These are phyloP conservation scores for Chaetothyriales sp. DNA, from an alignment of 2,329 filamentous ascomycete genomes.

Conservation along the genomic window DNA sequence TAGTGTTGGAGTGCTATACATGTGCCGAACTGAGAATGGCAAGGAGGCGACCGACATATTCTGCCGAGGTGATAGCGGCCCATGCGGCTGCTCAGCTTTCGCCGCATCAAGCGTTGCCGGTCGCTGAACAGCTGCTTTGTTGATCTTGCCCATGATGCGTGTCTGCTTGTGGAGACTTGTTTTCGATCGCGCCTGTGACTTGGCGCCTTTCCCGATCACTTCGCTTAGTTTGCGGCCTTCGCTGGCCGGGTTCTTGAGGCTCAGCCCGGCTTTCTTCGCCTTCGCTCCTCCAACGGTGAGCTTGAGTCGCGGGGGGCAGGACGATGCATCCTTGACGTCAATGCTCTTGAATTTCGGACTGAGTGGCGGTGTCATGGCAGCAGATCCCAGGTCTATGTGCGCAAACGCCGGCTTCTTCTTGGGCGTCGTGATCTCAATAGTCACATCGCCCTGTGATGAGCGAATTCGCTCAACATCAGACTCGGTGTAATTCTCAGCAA, in stretches of 20 bases:
- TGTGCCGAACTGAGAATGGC: constrained; percentile 1
- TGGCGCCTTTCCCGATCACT: constrained; percentile 14
- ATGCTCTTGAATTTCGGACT: constrained; percentile 20
- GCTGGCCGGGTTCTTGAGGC: constrained; percentile 16
- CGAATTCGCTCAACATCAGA: constrained; percentile 33
- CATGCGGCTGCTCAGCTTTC: constrained; percentile 7
- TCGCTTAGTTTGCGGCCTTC: constrained; percentile 13
- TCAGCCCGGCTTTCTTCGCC: constrained; percentile 15
- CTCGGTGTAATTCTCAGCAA: constrained; percentile 31
- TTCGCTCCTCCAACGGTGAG: constrained; percentile 6
- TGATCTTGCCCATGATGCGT: constrained; percentile 5
- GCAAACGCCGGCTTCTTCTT: constrained; percentile 23
- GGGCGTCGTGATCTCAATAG: constrained; percentile 27
- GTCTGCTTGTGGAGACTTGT: constrained; percentile 7
- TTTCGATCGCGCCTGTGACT: constrained; percentile 11
- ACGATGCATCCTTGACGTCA: constrained; percentile 15
- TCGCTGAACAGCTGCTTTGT: neutral
- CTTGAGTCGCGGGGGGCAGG: constrained; percentile 10
- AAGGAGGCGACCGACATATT: constrained; percentile 8
- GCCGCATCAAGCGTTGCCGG: neutral
- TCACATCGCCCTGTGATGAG: constrained; percentile 24
- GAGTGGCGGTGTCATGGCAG: constrained; percentile 28
- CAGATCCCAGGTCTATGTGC: neutral
- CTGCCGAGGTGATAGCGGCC: constrained; percentile 12
- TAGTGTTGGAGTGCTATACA: constrained; percentile 10